phyloP scores from a whole-genome alignment of 495 filamentous ascomycete genomes.

The Physcia stellaris region DNA sequence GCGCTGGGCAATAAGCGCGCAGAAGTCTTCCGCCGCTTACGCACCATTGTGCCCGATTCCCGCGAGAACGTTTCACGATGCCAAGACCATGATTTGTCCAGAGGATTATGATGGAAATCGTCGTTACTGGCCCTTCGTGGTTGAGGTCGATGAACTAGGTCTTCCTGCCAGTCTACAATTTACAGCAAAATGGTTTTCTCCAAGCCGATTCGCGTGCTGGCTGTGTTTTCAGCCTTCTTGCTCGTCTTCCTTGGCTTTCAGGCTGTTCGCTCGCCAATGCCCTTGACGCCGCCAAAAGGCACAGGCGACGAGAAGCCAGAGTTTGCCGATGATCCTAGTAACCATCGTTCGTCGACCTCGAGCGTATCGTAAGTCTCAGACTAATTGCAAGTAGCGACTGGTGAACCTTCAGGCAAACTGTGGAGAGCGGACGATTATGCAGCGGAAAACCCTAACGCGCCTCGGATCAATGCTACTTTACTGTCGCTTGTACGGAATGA shows the following conservation, averaged over 20 bases:
- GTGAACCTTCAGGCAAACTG: conserved; percentile 66
- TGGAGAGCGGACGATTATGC: conserved; percentile 63
- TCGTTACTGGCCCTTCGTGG: not conserved
- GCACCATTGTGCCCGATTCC: not conserved
- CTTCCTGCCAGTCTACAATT: too few relatives aligned
- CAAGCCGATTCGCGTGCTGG: conserved; percentile 68
- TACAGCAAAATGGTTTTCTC: conserved; percentile 54
- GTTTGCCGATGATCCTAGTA: conserved; percentile 60
- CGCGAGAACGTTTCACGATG: not conserved
- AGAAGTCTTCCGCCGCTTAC: not conserved
- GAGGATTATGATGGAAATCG: not conserved
- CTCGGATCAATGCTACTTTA: conserved; percentile 83
- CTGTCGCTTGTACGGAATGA: conserved; percentile 84
- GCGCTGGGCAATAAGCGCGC: not conserved
- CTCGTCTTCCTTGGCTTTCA: conserved; percentile 64
- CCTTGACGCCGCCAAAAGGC: conserved; percentile 21
- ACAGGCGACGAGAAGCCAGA: conserved; percentile 31
- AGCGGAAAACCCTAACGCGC: conserved; percentile 55
- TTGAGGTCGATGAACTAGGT: not conserved
- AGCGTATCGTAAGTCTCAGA: conserved; percentile 7
- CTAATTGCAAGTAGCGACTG: conserved; percentile 43
- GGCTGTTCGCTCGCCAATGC: conserved; percentile 38
- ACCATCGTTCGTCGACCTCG: conserved; percentile 54
- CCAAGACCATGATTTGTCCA: not conserved
- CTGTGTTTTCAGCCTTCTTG: conserved; percentile 50